These are phyloP conservation scores for Fusarium nygamai DNA, from an alignment of 2,329 filamentous ascomycete genomes.

Conservation along the genomic window DNA sequence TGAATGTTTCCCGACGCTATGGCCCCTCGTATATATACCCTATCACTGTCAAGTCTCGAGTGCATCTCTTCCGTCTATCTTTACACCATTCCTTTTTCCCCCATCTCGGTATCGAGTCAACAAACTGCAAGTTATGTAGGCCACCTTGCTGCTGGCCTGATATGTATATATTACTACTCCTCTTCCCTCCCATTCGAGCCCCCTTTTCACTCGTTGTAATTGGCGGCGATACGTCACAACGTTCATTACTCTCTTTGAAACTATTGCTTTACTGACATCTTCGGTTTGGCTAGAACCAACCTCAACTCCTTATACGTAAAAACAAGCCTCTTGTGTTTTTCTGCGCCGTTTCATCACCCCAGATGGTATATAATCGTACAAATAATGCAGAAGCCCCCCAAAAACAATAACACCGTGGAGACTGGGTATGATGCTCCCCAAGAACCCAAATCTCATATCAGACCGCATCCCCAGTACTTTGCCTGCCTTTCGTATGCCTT, in stretches of 20 bases:
- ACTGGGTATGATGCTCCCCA: conserved; percentile 3
- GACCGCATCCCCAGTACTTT: conserved; percentile 3
- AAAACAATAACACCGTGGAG: conserved; percentile 13
- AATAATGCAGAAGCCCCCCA: conserved; percentile 10
- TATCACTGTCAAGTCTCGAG: not conserved
- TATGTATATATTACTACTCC: not conserved
- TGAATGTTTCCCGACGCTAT: not conserved
- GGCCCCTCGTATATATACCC: not conserved
- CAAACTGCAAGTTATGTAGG: not conserved
- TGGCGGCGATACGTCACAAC: not conserved
- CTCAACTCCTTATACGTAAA: conserved; percentile 20
- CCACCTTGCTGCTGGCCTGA: not conserved
- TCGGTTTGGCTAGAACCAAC: conserved; percentile 13
- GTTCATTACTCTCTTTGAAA: not conserved
- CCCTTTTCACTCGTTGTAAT: not conserved
- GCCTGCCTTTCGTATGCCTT: not conserved
- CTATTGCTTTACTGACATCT: conserved; percentile 8
- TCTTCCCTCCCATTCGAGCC: not conserved
- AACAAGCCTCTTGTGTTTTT: conserved; percentile 31
- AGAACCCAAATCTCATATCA: not conserved
- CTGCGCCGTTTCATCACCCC: conserved; percentile 30
- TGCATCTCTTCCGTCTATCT: not conserved
- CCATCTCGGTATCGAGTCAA: not conserved
- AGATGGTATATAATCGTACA: conserved; percentile 40
- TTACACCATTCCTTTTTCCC: not conserved